These are phyloP conservation scores for Scopulariopsis brevicaulis DNA, from an alignment of 2,329 filamentous ascomycete species.

Conservation along the genomic window DNA sequence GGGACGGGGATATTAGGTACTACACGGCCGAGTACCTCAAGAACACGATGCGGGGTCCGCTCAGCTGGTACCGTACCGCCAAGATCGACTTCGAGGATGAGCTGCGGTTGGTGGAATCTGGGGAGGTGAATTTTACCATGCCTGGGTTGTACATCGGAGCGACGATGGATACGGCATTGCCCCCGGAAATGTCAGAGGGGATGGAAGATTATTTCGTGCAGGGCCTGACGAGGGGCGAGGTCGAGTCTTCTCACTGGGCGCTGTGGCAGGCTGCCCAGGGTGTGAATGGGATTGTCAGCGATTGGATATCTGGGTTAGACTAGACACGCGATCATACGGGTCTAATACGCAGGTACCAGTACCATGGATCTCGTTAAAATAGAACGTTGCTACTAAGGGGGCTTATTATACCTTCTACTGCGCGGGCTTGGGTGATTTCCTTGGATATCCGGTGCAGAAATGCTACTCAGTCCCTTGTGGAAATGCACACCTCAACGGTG, in stretches of 20 bases:
- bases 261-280: slow-evolving; percentile 60
- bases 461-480: too few species aligned
- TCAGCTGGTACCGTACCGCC: slow-evolving; percentile 83
- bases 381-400: too few species aligned
- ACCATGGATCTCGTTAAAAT: too few species aligned
- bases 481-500: too few species aligned
- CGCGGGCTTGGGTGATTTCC: too few species aligned
- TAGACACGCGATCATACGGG: slow-evolving; percentile 17
- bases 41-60: slow-evolving; percentile 64
- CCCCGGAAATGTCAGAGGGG: slow-evolving; percentile 53
- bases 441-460: too few species aligned
- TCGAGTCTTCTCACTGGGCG: slow-evolving; percentile 74
- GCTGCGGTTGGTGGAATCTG: slow-evolving; percentile 41
- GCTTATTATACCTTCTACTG: too few species aligned
- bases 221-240: slow-evolving; percentile 51
- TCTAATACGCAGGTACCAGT: slow-evolving; percentile 13
- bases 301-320: slow-evolving; percentile 46
- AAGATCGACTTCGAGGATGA: slow-evolving; percentile 72
- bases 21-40: slow-evolving; percentile 64
- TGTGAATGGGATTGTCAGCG: slow-evolving; percentile 56
- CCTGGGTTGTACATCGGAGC: slow-evolving; percentile 70
- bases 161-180: slow-evolving; percentile 59
- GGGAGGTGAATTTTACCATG: slow-evolving; percentile 33
- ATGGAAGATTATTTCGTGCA: slow-evolving; percentile 58
- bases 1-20: slow-evolving; percentile 59